A percentile compares a stretch with the other conserved stretches of the same genome.
Conservation (phyloP, 1,284 basidiomycete genomes). For the Xerocomus cyaneibrunnescens region DNA sequence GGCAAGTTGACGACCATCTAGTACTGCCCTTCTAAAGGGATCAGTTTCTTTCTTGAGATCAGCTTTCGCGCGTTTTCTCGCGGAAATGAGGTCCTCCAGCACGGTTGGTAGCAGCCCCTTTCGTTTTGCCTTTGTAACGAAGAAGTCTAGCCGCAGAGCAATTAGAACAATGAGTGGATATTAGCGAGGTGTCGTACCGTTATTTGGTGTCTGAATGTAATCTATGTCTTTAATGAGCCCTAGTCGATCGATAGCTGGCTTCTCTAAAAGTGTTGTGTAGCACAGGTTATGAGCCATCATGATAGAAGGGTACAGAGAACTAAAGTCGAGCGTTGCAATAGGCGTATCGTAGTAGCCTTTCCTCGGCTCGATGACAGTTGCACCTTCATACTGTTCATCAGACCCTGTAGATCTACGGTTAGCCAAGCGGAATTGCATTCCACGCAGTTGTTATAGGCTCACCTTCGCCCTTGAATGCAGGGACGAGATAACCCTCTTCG, state of each 20-base stretch:
- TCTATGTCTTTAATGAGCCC: conserved; percentile 82
- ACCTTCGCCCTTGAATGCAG: conserved; percentile 83
- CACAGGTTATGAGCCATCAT: conserved; percentile 99
- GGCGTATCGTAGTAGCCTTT: conserved; percentile 94
- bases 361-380: conserved; percentile 93
- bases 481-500: conserved; percentile 84
- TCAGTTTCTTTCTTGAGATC: conserved; percentile 95
- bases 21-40: conserved; percentile 90
- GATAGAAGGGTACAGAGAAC: conserved; percentile 95
- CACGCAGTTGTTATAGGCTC: conserved; percentile 5
- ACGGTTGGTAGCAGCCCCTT: conserved; percentile 91
- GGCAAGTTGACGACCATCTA: conserved; percentile 93
- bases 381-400: conserved; percentile 96
- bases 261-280: conserved; percentile 90
- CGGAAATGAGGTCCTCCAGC: conserved; percentile 87
- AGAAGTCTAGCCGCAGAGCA: conserved; percentile 65
- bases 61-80: conserved; percentile 89
- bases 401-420: conserved; percentile 48
- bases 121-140: conserved; percentile 68
- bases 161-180: neutral
- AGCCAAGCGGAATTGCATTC: neutral
- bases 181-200: conserved; percentile 51
- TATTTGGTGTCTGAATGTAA: conserved; percentile 89
- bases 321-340: conserved; percentile 96
- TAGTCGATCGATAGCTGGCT: conserved; percentile 72